Evolutionary conservation across 352 stramenopile genomes (phyloP), one percentile per base, ranked within the genome.

Genomic region (Phytophthora pluvialis): DNA sequence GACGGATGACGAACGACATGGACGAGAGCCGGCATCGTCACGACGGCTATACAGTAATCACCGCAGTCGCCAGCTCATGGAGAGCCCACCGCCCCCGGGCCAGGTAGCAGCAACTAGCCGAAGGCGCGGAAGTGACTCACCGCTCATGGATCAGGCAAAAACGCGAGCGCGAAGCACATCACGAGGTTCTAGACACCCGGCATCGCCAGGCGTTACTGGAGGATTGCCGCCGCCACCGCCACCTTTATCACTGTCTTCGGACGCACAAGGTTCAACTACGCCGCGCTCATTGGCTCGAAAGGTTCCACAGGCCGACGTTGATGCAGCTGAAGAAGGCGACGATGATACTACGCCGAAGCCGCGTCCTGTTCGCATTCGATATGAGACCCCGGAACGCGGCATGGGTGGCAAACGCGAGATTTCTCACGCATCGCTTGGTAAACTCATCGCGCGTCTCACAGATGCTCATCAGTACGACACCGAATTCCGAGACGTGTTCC

Each of bases 401-500:
- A 68, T 90, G 33, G 81, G 78, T 31, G 80, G 80, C 18, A 90
- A 89, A 47, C 80, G 86, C 4, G 83, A 94, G 65, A 96, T 96
- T 61, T 93, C 86, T n/a, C 86, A 94, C 45, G 88, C 88, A 21
- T 94, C 88, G 7, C 69, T 96, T 5, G 88, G 88, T 12, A 94
- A 94, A 61, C 70, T 96, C 8, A 83, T 96, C 21, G 88, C 86
- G 4, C 86, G 86, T 6, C 67, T 96, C 4, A 96, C 88, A 11
- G 88, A 96, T 54, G 86, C 88, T 9, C 88, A 94, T 35, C 79
- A 94, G 72, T 93, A 91, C 54, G 88, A 96, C 53, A 91, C 75
- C 9, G 78, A 94, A 68, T 96, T 96, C 63, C 86, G 88, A 26
- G 86, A 96, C 46, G 76, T 92, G 16, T 96, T 96, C 54, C 47